phyloP scores from a whole-genome alignment of 352 stramenopile genomes.

The Phytophthora melonis region DNA sequence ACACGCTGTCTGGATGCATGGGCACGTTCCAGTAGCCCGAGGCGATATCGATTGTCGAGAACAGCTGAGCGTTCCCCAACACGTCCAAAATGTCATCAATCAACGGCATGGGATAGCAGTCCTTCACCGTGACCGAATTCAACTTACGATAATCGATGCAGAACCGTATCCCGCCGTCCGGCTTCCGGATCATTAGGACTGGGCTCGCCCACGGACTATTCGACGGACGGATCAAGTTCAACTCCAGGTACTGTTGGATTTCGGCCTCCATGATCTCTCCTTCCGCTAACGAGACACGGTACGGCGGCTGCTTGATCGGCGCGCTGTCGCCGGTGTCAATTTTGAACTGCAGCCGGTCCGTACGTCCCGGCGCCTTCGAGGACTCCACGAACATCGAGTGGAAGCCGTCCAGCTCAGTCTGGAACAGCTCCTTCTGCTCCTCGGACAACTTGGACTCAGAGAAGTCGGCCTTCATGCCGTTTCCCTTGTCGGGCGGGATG shows the following conservation, averaged over 20 bases:
- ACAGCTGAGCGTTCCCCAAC: neutral
- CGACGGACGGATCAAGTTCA: constrained; percentile 2
- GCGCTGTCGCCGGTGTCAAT: constrained; percentile 8
- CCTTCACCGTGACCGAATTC: constrained; percentile 12
- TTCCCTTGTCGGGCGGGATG: neutral
- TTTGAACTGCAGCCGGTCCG: constrained; percentile 7
- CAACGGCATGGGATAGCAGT: constrained; percentile 14
- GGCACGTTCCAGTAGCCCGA: neutral
- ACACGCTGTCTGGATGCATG: neutral
- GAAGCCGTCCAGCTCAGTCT: neutral
- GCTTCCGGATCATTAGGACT: neutral
- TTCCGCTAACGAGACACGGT: constrained; percentile 15
- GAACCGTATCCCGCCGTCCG: constrained; percentile 6
- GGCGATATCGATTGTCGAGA: constrained; percentile 5
- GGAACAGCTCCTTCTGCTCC: neutral
- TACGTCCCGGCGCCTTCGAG: constrained; percentile 4
- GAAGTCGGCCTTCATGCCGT: neutral
- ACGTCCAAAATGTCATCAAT: constrained; percentile 30
- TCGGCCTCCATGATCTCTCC: constrained; percentile 13
- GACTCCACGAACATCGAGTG: neutral
- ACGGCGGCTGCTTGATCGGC: constrained; percentile 17
- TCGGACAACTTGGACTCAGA: neutral
- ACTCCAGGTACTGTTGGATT: constrained; percentile 10
- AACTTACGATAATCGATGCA: constrained; percentile 21
- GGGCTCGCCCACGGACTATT: constrained; percentile 9